Evolutionary conservation across 768 basidiomycete species (phyloP).

Genomic region (Lactarius hengduanensis): DNA sequence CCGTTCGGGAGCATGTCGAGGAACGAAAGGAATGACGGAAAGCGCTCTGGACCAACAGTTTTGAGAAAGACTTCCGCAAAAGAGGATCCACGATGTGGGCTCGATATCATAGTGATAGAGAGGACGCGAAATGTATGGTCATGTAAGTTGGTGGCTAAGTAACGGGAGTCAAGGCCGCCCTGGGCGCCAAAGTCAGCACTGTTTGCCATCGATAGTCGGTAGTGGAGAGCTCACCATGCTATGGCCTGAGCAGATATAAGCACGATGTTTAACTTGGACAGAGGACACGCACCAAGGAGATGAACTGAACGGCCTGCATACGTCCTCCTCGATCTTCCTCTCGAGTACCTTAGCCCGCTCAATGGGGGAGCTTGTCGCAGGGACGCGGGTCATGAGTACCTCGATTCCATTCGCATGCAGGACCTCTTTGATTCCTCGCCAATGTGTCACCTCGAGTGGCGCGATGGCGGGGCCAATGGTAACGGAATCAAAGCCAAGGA

Average conservation of each 20-base stretch:
- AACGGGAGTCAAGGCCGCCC: constrained; percentile 94
- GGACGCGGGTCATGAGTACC: constrained; percentile 91
- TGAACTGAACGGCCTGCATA: constrained; percentile 87
- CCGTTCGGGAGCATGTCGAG: constrained; percentile 88
- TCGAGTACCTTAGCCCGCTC: constrained; percentile 92
- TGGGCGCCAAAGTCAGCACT: constrained; percentile 31
- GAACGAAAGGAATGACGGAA: constrained; percentile 68
- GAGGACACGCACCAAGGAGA: constrained; percentile 59
- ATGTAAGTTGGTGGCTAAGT: constrained; percentile 80
- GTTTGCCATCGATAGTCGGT: background rate
- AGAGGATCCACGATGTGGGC: constrained; percentile 90
- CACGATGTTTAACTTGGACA: background rate
- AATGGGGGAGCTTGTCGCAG: constrained; percentile 84
- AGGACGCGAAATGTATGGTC: constrained; percentile 75
- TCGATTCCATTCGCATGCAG: constrained; percentile 85
- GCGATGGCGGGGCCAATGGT: constrained; percentile 75
- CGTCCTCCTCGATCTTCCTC: constrained; percentile 67
- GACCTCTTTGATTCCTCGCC: constrained; percentile 95
- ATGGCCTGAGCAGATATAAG: constrained; percentile 52
- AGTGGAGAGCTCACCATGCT: constrained; percentile 54
- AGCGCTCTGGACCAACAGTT: constrained; percentile 61
- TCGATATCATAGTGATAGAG: constrained; percentile 91
- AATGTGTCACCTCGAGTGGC: constrained; percentile 86
- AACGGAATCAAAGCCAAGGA: constrained; percentile 86
- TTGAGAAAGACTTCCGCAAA: constrained; percentile 91